A percentile compares a stretch with the other conserved stretches of the same genome.
These are phyloP conservation scores for Pinus albicaulis DNA, from an alignment of 75 land plant species.

Conservation along the genomic window DNA sequence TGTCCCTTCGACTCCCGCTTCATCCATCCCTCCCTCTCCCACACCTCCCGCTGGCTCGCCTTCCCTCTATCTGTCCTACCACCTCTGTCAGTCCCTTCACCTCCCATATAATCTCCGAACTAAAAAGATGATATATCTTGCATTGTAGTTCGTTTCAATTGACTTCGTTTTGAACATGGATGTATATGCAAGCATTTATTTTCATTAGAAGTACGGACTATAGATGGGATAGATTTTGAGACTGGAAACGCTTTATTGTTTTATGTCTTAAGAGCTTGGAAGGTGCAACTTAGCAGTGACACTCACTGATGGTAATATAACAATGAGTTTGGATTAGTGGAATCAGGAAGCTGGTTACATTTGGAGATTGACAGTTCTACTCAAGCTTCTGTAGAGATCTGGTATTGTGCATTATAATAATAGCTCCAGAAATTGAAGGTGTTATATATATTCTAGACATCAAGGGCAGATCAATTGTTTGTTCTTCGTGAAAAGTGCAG, in stretches of 20 bases:
- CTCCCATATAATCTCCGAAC: too few relatives aligned
- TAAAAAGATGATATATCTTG: slow-evolving; percentile 73
- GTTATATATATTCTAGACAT: slow-evolving; percentile 5
- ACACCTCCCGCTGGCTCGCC: too few relatives aligned
- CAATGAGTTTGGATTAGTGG: neutral
- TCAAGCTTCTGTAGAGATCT: slow-evolving; percentile 5
- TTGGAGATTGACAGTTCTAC: neutral
- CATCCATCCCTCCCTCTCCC: too few relatives aligned
- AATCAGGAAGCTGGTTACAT: neutral
- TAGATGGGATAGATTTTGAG: neutral
- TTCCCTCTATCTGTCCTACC: too few relatives aligned
- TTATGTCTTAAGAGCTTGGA: neutral
- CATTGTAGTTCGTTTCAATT: slow-evolving; percentile 53
- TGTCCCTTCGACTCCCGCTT: too few relatives aligned
- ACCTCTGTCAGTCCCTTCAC: too few relatives aligned
- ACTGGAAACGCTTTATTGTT: neutral
- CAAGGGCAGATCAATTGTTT: neutral
- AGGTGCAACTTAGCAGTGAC: neutral
- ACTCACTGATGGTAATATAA: neutral
- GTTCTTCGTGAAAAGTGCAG: neutral
- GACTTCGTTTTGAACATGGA: neutral
- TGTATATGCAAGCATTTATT: slow-evolving; percentile 4
- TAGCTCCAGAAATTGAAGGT: slow-evolving; percentile 5
- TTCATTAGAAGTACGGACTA: neutral
- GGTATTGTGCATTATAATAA: slow-evolving; percentile 5